A percentile compares a stretch with the other conserved stretches of the same genome.
phyloP scores from a whole-genome alignment of 2,329 filamentous ascomycete genomes.

The Exophiala sp. region DNA sequence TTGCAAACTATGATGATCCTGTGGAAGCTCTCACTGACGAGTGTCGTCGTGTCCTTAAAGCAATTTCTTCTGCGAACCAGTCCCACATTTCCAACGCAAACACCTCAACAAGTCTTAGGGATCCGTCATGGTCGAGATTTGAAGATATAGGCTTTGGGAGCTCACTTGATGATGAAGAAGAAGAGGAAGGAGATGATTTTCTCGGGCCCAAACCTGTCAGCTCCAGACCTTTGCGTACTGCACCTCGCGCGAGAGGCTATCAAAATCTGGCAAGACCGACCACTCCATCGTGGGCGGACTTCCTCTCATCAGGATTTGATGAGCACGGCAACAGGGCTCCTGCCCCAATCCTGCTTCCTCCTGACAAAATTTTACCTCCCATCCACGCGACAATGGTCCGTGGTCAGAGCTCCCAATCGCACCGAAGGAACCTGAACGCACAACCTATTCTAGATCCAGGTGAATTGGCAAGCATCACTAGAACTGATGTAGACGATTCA shows the following conservation, averaged over 20 bases:
- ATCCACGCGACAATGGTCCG: slow-evolving; percentile 65
- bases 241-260: slow-evolving; percentile 29
- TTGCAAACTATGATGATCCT: slow-evolving; percentile 85
- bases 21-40: slow-evolving; percentile 86
- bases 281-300: slow-evolving; percentile 97
- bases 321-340: slow-evolving; percentile 62
- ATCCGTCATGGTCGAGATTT: slow-evolving; percentile 95
- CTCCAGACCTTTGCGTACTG: slow-evolving; percentile 8
- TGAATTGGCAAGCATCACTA: slow-evolving; percentile 87
- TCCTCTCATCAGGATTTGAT: slow-evolving; percentile 91
- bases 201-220: slow-evolving; percentile 30
- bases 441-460: slow-evolving; percentile 75
- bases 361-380: slow-evolving; percentile 85
- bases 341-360: slow-evolving; percentile 74
- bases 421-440: slow-evolving; percentile 67
- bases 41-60: slow-evolving; percentile 82
- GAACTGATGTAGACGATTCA: slow-evolving; percentile 83
- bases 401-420: slow-evolving; percentile 82
- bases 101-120: slow-evolving; percentile 68
- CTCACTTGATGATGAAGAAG: slow-evolving; percentile 67
- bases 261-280: slow-evolving; percentile 73
- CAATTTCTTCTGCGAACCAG: slow-evolving; percentile 85
- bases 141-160: slow-evolving; percentile 90
- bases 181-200: slow-evolving; percentile 61
- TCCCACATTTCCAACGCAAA: slow-evolving; percentile 69